Evolutionary conservation across 192 early-diverging fungal genomes (phyloP).

Genomic region (Funneliformis geosporum): DNA sequence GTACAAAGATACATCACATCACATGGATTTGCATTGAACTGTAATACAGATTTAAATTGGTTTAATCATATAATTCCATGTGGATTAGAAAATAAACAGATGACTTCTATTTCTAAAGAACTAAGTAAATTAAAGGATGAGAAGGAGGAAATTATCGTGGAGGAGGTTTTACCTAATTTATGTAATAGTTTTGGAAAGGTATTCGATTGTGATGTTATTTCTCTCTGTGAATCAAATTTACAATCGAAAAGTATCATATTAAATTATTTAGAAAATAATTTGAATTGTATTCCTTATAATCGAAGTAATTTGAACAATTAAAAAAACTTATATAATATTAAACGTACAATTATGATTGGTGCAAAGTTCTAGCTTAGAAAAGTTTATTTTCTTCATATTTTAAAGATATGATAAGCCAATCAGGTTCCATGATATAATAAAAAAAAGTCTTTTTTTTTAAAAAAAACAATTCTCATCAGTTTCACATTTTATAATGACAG

Average conservation of each 20-base stretch:
- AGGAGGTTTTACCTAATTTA: slow-evolving; percentile 57
- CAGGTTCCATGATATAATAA: no score
- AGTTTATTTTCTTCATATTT: no score
- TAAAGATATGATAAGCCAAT: no score
- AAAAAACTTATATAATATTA: no score
- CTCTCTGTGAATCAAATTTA: slow-evolving; percentile 30
- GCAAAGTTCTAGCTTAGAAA: no score
- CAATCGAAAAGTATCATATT: background rate
- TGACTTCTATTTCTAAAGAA: slow-evolving; percentile 72
- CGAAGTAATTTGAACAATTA: no score
- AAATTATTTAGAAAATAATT: background rate
- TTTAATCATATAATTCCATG: slow-evolving; percentile 91
- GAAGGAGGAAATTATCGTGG: slow-evolving; percentile 38
- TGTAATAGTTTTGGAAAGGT: slow-evolving; percentile 48
- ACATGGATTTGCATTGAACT: slow-evolving; percentile 96
- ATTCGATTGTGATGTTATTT: slow-evolving; percentile 46
- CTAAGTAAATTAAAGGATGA: slow-evolving; percentile 26
- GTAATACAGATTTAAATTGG: slow-evolving; percentile 84
- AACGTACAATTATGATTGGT: no score
- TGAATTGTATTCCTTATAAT: no score
- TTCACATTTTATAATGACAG: background rate
- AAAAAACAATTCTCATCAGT: no score
- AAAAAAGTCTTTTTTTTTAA: no score
- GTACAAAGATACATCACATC: slow-evolving; percentile 84
- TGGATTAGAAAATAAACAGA: slow-evolving; percentile 75